phyloP scores from a whole-genome alignment of 495 filamentous ascomycete genomes.

The Annulohypoxylon stygium region DNA sequence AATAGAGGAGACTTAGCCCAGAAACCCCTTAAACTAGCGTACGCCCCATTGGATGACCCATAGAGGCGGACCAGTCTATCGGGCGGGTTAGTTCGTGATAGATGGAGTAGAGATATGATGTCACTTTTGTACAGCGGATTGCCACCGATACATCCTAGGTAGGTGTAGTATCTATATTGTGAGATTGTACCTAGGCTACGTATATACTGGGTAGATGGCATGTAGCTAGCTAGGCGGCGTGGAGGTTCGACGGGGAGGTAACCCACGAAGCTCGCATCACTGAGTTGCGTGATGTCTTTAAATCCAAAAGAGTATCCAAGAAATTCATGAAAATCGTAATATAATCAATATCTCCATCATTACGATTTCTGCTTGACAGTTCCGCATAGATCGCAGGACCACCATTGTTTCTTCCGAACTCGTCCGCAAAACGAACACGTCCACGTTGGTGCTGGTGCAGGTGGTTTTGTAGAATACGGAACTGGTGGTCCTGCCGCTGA shows the following conservation, averaged over 20 bases:
- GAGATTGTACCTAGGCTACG: not conserved
- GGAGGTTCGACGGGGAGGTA: not conserved
- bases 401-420: constrained; percentile 79
- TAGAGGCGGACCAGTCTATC: not conserved
- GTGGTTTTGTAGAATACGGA: constrained; percentile 54
- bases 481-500: constrained; percentile 36
- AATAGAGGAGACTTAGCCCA: not conserved
- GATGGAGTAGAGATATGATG: constrained; percentile 9
- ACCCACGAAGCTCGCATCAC: not conserved
- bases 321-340: constrained; percentile 16
- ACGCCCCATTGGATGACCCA: not conserved
- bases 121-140: constrained; percentile 7
- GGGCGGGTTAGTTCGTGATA: not conserved
- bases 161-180: not conserved
- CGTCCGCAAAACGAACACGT: constrained; percentile 74
- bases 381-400: constrained; percentile 80
- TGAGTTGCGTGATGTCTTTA: not conserved
- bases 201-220: not conserved
- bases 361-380: constrained; percentile 67
- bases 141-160: not conserved
- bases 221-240: not conserved
- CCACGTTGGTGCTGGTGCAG: constrained; percentile 75
- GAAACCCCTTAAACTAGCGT: constrained; percentile 13
- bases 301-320: constrained; percentile 24
- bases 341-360: constrained; percentile 3